Conservation (phyloP, 1,139 yeast species). For the Suhomyces guaymorum region DNA sequence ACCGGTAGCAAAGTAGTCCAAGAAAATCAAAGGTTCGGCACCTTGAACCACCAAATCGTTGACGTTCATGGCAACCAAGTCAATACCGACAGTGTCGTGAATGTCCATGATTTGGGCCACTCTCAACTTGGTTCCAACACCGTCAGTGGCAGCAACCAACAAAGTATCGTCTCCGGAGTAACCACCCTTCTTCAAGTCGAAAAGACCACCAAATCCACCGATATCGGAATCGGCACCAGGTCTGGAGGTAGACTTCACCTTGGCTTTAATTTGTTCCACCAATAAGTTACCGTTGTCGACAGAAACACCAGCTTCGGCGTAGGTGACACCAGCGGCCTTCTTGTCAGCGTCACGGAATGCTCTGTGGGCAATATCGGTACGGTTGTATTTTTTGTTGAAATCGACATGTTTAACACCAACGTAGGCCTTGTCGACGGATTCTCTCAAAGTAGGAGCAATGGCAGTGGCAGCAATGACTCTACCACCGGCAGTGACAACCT, state of each 20-base stretch:
- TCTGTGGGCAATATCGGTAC: conserved; percentile 94
- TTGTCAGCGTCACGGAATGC: conserved; percentile 67
- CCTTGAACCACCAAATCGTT: conserved; percentile 98
- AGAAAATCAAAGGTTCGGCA: conserved; percentile 93
- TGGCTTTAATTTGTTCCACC: conserved; percentile 85
- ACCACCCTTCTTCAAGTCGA: conserved; percentile 88
- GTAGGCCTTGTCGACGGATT: conserved; percentile 85
- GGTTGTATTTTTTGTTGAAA: conserved; percentile 75
- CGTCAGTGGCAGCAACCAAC: conserved; percentile 97
- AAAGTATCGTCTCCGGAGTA: conserved; percentile 73
- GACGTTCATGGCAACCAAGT: conserved; percentile 97
- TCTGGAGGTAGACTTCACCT: conserved; percentile 93
- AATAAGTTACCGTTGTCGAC: conserved; percentile 92
- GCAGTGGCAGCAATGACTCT: conserved; percentile 96
- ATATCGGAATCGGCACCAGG: conserved; percentile 97
- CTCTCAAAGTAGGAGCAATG: conserved; percentile 68
- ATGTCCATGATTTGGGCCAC: conserved; percentile 88
- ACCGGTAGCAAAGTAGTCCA: conserved; percentile 96
- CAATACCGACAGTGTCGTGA: conserved; percentile 96
- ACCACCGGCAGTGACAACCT: conserved; percentile 87
- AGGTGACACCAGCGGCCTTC: conserved; percentile 57
- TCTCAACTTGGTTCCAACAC: conserved; percentile 96
- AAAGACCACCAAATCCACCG: conserved; percentile 98
- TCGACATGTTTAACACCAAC: conserved; percentile 75
- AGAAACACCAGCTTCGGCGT: conserved; percentile 94